Conservation (phyloP, 306 rosid species). For the Vigna unguiculata region DNA sequence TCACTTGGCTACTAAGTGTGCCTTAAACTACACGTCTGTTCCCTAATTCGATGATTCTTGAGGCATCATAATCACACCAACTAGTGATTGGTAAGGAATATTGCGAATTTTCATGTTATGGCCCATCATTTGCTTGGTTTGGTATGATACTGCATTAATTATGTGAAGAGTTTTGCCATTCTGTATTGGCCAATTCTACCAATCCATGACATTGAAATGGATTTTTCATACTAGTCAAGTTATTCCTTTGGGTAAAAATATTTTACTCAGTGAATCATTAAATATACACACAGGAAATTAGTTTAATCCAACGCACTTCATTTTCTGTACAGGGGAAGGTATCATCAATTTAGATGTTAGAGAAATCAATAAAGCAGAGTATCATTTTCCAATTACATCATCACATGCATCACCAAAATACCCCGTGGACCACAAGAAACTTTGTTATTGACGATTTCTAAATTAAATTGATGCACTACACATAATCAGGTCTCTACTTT, state of each 20-base stretch:
- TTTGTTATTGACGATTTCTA: neutral
- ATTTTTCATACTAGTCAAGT: too few species aligned
- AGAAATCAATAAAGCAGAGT: neutral
- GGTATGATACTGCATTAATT: neutral
- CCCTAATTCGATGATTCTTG: constrained; percentile 7
- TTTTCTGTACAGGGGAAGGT: neutral
- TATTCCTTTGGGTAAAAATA: too few species aligned
- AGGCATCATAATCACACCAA: constrained; percentile 34
- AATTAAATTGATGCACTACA: neutral
- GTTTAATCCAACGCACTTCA: too few species aligned
- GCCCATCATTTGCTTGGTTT: neutral
- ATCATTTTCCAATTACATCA: constrained; percentile 15
- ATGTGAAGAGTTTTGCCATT: neutral
- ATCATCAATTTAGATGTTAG: constrained; percentile 6
- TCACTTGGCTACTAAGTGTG: constrained; percentile 10
- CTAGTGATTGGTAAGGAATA: constrained; percentile 3
- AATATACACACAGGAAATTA: too few species aligned
- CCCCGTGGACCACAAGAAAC: constrained; percentile 6
- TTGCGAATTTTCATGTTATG: constrained; percentile 21
- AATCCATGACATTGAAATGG: too few species aligned
- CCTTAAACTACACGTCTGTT: constrained; percentile 30
- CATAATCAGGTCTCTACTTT: constrained; percentile 9
- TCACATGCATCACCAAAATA: neutral
- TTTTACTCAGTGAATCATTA: too few species aligned
- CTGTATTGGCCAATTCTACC: too few species aligned